Base-by-base conservation (phyloP, 2,329 filamentous ascomycete genomes). In the Penicillium sp. region DNA sequence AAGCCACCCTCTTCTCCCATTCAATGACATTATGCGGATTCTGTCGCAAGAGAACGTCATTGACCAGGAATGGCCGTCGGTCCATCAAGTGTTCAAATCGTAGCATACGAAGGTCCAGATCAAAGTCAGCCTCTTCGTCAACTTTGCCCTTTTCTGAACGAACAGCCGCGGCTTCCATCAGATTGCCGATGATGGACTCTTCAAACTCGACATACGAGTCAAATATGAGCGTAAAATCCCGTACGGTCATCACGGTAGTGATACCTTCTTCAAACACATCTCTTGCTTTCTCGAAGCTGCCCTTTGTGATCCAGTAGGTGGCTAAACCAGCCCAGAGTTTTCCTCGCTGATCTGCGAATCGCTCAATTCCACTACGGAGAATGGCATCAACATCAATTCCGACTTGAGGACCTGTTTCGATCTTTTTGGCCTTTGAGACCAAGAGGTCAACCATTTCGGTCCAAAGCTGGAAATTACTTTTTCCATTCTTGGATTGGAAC, bases 1-100 rank as follows among this genome's bases (percentile, higher is more conserved):
- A 83, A 14, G 87, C 91, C n/a, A 98, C 91, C 48, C 95, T 86
- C 79, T 99, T 98, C 79, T 96, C 91, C 95, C 95, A 99, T 78
- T 99, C 95, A 26, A 89, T 86, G 55, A 99, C 94, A 71, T 93
- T 97, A 80, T 97, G 92, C 0, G 95, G 94, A 71, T 99, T 99
- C 74, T 99, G 95, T 48, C 96, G 88, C 51, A 99, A 82, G 14
- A 98, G 82, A 19, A 99, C 95, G 74, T 99, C 95, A 76, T 99
- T 99, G 52, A 99, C 86, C 51, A 99, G 84, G 81, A 99, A 99
- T 4, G 95, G 94, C 57, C 95, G 86, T 56, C 95, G 88, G 76
- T 99, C 94, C 94, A 99, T 98, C 57, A 99, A 84, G 71, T 97
- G 93, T 77, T 99, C 95, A 71, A 99, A 99, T 57, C 95, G 89